Base-by-base conservation (phyloP, 805 yeast genomes). In the Candida verbasci region DNA sequence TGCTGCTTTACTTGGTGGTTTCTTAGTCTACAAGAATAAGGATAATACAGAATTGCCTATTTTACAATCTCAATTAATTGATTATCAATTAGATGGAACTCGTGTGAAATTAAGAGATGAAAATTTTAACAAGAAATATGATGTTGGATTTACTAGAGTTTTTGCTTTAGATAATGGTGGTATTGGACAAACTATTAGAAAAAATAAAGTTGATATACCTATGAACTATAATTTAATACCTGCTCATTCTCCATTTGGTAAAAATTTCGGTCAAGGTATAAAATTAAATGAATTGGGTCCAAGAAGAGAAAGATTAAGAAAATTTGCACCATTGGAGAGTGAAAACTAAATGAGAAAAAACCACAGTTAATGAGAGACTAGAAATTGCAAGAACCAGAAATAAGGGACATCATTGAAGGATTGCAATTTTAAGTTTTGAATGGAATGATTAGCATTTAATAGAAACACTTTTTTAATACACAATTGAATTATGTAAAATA, bases 101-200 rank as follows among this genome's bases (percentile, higher is more conserved):
- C 62, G 70, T 36, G 52, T 41, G 10, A 51, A 50, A 42, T 49
- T 53, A 44, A 57, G 72, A 56, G 56, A 52, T 40, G 68, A 58
- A 37, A 62, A 57, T 38, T 62, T 59, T 52, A 46, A 53, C 38
- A 58, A 58, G 42, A 55, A 60, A 44, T 66, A 66, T 53, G 60
- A 66, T 48, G 52, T 60, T 8, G 65, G 70, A n/a, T 63, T 66
- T 50, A 52, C 65, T 42, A 64, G 62, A 50, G 60, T 54, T 9
- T 62, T 58, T 45, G 65, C 64, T 36, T 62, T 60, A 49, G 72
- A 66, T 45, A 65, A 62, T 47, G 71, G 72, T 35, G 72, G 72
- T 35, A 58, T 66, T 45, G 72, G 72, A 34, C 70, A 63, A 48
- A 60, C 51, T 42, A 68, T 62, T 37, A 60, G 55, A 49, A 24